phyloP scores from a whole-genome alignment of 805 yeast species.

The Ogataea thermomethanolica region DNA sequence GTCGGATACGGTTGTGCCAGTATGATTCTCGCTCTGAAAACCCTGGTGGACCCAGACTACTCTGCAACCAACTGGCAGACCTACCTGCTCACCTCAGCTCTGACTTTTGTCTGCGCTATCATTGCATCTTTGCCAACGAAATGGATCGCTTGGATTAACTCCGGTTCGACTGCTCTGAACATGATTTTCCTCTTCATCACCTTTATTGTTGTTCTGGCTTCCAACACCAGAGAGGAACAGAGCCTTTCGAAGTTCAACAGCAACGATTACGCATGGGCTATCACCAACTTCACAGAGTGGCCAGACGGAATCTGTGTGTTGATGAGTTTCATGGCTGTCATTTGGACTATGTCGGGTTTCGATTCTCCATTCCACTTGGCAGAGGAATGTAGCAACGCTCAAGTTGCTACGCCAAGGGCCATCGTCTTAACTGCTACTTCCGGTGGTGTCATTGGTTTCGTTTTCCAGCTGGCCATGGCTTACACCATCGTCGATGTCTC shows the following conservation, averaged over 20 bases:
- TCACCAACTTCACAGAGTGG: slow-evolving; percentile 54
- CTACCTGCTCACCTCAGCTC: slow-evolving; percentile 47
- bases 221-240: slow-evolving; percentile 37
- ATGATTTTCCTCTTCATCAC: slow-evolving; percentile 47
- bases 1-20: slow-evolving; percentile 56
- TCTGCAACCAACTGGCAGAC: slow-evolving; percentile 45
- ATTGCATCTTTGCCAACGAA: slow-evolving; percentile 52
- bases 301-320: slow-evolving; percentile 56
- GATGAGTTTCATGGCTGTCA: slow-evolving; percentile 53
- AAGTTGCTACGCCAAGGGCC: slow-evolving; percentile 62
- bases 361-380: slow-evolving; percentile 71
- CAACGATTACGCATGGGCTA: slow-evolving; percentile 48
- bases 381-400: slow-evolving; percentile 65
- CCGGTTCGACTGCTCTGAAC: slow-evolving; percentile 47
- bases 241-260: slow-evolving; percentile 46
- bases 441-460: slow-evolving; percentile 55
- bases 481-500: slow-evolving; percentile 52
- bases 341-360: slow-evolving; percentile 71
- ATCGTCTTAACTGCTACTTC: slow-evolving; percentile 52
- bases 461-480: slow-evolving; percentile 56
- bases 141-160: slow-evolving; percentile 50
- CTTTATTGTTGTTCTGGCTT: slow-evolving; percentile 50
- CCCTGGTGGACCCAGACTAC: slow-evolving; percentile 39
- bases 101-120: slow-evolving; percentile 44
- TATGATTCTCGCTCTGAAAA: slow-evolving; percentile 50